These are phyloP conservation scores for Rosa lucieae DNA, from an alignment of 306 rosid species.

Conservation along the genomic window DNA sequence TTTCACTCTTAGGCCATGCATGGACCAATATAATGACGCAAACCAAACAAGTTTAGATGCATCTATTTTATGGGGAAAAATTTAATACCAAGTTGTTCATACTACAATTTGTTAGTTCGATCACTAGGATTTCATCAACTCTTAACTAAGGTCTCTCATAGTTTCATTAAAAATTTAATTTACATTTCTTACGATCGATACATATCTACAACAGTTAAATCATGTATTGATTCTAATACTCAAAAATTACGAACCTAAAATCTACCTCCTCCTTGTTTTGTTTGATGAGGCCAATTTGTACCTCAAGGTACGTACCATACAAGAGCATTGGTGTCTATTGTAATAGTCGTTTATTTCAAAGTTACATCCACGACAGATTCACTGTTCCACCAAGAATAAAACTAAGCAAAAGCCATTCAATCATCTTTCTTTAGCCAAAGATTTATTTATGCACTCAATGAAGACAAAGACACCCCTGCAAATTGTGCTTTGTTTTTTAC, in stretches of 20 bases:
- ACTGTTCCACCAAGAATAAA: neutral
- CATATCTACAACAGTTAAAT: neutral
- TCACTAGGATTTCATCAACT: neutral
- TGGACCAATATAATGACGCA: neutral
- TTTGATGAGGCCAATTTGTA: neutral
- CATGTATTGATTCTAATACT: neutral
- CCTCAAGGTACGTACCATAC: neutral
- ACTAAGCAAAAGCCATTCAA: neutral
- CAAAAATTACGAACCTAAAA: neutral
- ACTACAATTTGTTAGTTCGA: neutral
- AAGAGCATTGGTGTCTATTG: neutral
- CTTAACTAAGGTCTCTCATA: neutral
- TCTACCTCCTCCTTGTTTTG: neutral
- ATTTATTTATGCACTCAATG: neutral
- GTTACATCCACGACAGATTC: neutral
- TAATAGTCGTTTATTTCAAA: neutral
- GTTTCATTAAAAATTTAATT: neutral
- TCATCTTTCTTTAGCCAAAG: neutral
- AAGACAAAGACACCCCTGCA: neutral
- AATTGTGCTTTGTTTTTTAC: neutral
- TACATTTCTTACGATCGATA: neutral
- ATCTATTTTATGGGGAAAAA: neutral
- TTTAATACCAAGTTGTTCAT: neutral
- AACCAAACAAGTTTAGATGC: neutral
- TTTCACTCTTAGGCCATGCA: neutral